Evolutionary conservation across 768 basidiomycete species (phyloP).

Genomic region (Podaxis carcinomalis): DNA sequence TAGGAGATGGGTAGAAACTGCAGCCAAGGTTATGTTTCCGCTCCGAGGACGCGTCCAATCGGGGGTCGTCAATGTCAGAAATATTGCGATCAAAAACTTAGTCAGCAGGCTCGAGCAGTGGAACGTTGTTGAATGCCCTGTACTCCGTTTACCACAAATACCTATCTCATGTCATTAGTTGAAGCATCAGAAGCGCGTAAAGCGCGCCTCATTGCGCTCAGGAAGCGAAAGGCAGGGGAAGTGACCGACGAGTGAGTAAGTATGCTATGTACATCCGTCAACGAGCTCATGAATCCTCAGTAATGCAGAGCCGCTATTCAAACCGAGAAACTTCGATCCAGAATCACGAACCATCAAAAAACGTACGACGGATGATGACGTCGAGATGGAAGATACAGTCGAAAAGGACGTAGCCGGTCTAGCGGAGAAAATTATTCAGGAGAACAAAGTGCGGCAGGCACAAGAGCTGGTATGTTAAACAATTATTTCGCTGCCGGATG

Average conservation of each 20-base stretch:
- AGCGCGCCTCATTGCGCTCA: constrained; percentile 72
- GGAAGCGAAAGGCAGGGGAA: constrained; percentile 66
- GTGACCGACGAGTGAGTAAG: constrained; percentile 36
- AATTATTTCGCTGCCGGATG: background rate
- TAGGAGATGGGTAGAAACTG: background rate
- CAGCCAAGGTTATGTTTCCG: background rate
- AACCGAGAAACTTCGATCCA: constrained; percentile 87
- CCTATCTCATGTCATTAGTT: constrained; percentile 48
- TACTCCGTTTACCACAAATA: background rate
- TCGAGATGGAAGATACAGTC: constrained; percentile 73
- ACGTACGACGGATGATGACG: constrained; percentile 48
- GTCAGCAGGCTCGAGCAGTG: background rate
- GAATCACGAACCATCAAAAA: constrained; percentile 76
- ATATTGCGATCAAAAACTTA: constrained; percentile 7
- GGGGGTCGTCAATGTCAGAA: background rate
- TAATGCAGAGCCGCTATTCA: constrained; percentile 45
- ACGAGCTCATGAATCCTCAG: constrained; percentile 15
- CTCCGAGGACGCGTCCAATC: constrained; percentile 1
- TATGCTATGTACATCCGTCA: constrained; percentile 3
- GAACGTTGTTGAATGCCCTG: background rate
- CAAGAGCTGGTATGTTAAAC: constrained; percentile 74
- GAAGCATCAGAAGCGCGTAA: constrained; percentile 80
- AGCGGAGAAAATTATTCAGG: constrained; percentile 77
- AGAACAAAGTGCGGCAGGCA: constrained; percentile 80
- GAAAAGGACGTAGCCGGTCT: constrained; percentile 82